Evolutionary conservation across 306 rosid genomes (phyloP).

Genomic region (Nissolia schottii): DNA sequence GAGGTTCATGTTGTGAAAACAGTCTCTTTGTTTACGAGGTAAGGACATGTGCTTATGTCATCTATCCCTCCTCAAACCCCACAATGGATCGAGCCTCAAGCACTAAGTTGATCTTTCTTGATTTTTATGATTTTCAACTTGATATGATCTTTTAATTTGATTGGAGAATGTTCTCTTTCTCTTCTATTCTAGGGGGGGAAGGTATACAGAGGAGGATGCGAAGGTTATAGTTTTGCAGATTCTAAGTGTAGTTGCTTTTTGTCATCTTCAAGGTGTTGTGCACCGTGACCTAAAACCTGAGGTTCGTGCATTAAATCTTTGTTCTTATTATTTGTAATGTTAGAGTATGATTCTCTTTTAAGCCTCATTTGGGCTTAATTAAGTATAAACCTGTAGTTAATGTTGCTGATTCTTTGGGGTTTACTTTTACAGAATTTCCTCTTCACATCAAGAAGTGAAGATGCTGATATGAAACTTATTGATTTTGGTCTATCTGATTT

Average conservation of each 20-base stretch:
- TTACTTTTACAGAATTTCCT: conserved; percentile 76
- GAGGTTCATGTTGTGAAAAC: not conserved
- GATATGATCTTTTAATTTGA: not conserved
- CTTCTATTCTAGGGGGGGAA: conserved; percentile 73
- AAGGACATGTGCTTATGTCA: not conserved
- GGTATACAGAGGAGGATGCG: conserved; percentile 90
- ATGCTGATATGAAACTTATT: conserved; percentile 94
- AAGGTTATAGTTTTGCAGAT: conserved; percentile 81
- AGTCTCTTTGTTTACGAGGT: not conserved
- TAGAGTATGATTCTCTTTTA: not conserved
- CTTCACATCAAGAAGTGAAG: conserved; percentile 85
- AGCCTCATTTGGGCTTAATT: not conserved
- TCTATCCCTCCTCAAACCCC: not conserved
- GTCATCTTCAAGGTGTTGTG: conserved; percentile 99
- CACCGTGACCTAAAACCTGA: conserved; percentile 99
- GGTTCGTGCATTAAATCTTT: conserved; percentile 50
- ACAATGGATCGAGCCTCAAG: not conserved
- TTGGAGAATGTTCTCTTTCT: conserved; percentile 14
- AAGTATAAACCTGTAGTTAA: not conserved
- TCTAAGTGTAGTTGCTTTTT: conserved; percentile 87
- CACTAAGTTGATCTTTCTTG: not conserved
- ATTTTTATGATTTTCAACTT: not conserved
- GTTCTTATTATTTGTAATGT: conserved; percentile 4
- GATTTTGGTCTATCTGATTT: conserved; percentile 99
- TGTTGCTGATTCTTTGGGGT: conserved; percentile 11